phyloP scores from a whole-genome alignment of 768 basidiomycete species.

The Tricholoma sp. region DNA sequence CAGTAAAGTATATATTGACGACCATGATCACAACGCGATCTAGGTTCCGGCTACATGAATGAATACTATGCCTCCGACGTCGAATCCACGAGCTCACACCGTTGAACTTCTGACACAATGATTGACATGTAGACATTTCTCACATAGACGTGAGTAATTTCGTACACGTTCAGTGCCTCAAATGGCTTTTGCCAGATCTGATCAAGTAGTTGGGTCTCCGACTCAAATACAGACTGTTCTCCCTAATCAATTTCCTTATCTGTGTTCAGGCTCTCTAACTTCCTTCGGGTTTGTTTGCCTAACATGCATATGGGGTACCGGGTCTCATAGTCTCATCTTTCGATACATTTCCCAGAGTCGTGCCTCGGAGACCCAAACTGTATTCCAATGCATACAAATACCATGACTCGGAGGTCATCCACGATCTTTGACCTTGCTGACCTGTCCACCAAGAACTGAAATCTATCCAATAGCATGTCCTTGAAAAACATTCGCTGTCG shows the following conservation, averaged over 20 bases:
- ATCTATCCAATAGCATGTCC: conserved; percentile 23
- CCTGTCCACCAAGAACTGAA: conserved; percentile 10
- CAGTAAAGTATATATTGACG: no score
- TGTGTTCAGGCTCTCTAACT: no score
- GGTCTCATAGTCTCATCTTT: conserved; percentile 9
- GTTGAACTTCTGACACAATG: background rate
- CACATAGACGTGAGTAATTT: background rate
- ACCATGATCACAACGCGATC: no score
- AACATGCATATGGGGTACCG: no score
- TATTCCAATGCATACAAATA: conserved; percentile 21
- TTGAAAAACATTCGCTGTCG: conserved; percentile 23
- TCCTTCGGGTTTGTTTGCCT: conserved; percentile 16
- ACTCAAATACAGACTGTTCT: no score
- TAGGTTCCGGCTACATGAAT: no score
- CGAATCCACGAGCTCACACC: background rate
- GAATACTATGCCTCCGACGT: background rate
- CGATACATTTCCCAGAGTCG: conserved; percentile 13
- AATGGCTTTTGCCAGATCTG: no score
- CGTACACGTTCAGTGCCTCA: no score
- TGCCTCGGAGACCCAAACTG: conserved; percentile 19
- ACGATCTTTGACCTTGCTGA: conserved; percentile 10
- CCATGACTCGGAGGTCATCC: conserved; percentile 10
- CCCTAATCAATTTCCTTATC: no score
- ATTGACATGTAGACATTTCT: background rate
- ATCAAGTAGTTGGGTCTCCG: no score